Evolutionary conservation across 768 basidiomycete species (phyloP).

Genomic region (Lentinula sp.): DNA sequence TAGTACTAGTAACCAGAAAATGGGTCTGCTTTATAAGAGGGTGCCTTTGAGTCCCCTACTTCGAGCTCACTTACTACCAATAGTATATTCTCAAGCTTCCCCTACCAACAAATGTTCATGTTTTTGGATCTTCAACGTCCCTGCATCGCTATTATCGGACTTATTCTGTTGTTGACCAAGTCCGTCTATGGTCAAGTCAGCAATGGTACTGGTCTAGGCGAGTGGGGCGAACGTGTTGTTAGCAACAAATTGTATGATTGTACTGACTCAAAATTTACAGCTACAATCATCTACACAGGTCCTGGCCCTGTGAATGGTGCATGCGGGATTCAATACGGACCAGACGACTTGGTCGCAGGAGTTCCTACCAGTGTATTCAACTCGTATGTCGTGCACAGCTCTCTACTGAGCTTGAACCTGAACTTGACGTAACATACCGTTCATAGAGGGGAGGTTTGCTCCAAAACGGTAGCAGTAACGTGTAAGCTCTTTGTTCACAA

Average conservation of each 20-base stretch:
- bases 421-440: neutral
- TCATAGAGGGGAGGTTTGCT: neutral
- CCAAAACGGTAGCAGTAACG: neutral
- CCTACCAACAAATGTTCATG: neutral
- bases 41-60: no score
- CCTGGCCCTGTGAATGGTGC: neutral
- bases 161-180: neutral
- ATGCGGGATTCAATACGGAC: neutral
- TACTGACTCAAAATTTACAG: neutral
- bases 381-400: neutral
- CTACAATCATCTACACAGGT: neutral
- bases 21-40: no score
- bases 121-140: neutral
- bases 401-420: neutral
- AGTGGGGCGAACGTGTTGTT: neutral
- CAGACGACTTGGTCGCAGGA: neutral
- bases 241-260: neutral
- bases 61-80: no score
- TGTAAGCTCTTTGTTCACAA: neutral
- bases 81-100: no score
- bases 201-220: neutral
- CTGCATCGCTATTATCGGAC: neutral
- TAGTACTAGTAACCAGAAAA: no score
- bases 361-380: neutral
- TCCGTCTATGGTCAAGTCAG: neutral